Conservation (phyloP, 108 stramenopile genomes). For the Pseudonitzschia delicatissima region DNA sequence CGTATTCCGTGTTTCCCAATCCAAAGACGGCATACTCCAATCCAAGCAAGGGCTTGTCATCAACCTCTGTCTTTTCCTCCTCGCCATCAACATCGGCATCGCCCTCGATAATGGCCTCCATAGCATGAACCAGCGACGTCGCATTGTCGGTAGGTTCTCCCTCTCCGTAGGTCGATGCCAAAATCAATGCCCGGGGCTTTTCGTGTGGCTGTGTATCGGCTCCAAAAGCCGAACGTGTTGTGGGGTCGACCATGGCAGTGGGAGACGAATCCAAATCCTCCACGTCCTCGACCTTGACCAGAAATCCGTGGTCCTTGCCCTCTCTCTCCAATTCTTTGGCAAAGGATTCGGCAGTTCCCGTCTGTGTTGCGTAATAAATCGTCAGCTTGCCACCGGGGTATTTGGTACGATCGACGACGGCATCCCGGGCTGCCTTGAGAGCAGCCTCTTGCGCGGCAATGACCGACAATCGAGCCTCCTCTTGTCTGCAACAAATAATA, state of each 20-base stretch:
- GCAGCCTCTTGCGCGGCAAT: not conserved
- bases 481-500: too few species aligned
- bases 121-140: conserved; percentile 64
- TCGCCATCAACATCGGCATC: conserved; percentile 35
- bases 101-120: conserved; percentile 20
- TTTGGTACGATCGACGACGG: conserved; percentile 22
- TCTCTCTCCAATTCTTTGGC: conserved; percentile 84
- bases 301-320: conserved; percentile 78
- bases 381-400: conserved; percentile 75
- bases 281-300: conserved; percentile 76
- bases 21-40: conserved; percentile 94
- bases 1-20: conserved; percentile 97
- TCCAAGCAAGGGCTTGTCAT: conserved; percentile 25
- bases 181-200: conserved; percentile 62
- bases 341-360: conserved; percentile 97
- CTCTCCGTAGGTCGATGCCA: conserved; percentile 98
- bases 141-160: conserved; percentile 99
- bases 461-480: not conserved
- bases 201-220: conserved; percentile 40
- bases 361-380: conserved; percentile 96
- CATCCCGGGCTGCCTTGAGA: not conserved
- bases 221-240: not conserved
- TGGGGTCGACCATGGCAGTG: conserved; percentile 53
- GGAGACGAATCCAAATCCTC: conserved; percentile 74
- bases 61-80: conserved; percentile 17